phyloP scores from a whole-genome alignment of 108 stramenopile genomes.

The Cylindrotheca fusiformis region DNA sequence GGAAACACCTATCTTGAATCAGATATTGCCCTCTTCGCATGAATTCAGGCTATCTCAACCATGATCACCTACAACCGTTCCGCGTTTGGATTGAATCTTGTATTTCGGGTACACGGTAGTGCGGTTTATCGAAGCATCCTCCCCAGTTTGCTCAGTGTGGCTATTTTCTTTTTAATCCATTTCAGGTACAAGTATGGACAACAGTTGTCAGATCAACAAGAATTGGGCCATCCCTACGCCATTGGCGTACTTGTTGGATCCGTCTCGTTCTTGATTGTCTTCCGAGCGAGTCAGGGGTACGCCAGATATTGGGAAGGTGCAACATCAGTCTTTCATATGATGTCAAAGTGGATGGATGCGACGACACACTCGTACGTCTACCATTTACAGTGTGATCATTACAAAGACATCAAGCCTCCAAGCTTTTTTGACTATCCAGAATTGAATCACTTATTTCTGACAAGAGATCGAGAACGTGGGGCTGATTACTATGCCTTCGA shows the following conservation, averaged over 20 bases:
- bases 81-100: constrained; percentile 52
- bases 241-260: constrained; percentile 56
- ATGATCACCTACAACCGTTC: constrained; percentile 81
- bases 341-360: constrained; percentile 78
- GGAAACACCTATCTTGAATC: no score
- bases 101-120: constrained; percentile 67
- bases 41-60: constrained; percentile 1
- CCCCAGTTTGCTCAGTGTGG: constrained; percentile 47
- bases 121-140: constrained; percentile 63
- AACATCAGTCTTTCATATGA: constrained; percentile 41
- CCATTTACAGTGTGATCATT: constrained; percentile 64
- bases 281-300: constrained; percentile 68
- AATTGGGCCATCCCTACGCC: constrained; percentile 65
- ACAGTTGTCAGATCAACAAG: background rate
- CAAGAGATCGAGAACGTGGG: constrained; percentile 60
- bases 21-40: no score
- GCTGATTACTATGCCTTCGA: background rate
- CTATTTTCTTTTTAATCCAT: constrained; percentile 36
- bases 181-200: background rate
- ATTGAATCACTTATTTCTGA: constrained; percentile 48
- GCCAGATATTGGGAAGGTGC: constrained; percentile 74
- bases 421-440: constrained; percentile 61
- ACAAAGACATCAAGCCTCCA: constrained; percentile 55
- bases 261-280: constrained; percentile 64
- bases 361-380: constrained; percentile 44